These are phyloP conservation scores for Acanthamoeba lenticulata DNA, from an alignment of 208 protist genomes.

Conservation along the genomic window DNA sequence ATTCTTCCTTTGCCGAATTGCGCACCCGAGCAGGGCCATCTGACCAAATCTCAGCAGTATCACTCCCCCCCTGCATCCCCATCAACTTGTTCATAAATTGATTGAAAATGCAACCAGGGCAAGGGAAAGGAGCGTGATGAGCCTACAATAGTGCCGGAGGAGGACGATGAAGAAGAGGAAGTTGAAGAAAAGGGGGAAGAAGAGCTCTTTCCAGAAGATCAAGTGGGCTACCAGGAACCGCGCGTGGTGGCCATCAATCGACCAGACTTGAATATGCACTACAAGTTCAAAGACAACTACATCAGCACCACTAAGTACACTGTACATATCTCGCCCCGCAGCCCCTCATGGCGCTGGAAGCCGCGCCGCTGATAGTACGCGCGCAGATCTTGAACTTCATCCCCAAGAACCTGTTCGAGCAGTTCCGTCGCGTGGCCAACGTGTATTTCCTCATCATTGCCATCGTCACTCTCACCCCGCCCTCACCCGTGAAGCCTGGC, in stretches of 20 bases:
- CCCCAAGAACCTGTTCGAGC: slow-evolving; percentile 95
- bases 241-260: slow-evolving; percentile 23
- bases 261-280: slow-evolving; percentile 14
- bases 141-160: not conserved
- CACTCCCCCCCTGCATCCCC: not conserved
- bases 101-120: not conserved
- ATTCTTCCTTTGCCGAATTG: not conserved
- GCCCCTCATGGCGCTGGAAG: too few species aligned
- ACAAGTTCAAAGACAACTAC: slow-evolving; percentile 58
- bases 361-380: too few species aligned
- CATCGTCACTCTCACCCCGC: slow-evolving; percentile 47
- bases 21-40: not conserved
- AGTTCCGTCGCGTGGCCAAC: slow-evolving; percentile 95
- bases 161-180: not conserved
- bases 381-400: slow-evolving; percentile 91
- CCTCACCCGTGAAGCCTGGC: slow-evolving; percentile 92
- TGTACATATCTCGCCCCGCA: too few species aligned
- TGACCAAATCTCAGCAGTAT: not conserved
- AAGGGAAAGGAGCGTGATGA: not conserved
- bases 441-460: slow-evolving; percentile 95
- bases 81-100: not conserved
- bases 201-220: slow-evolving; percentile 37
- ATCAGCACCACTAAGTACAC: slow-evolving; percentile 60
- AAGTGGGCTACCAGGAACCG: not conserved
- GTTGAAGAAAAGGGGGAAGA: not conserved